Base-by-base conservation (phyloP, 345 rosid genomes). In the Lumnitzera racemosa region DNA sequence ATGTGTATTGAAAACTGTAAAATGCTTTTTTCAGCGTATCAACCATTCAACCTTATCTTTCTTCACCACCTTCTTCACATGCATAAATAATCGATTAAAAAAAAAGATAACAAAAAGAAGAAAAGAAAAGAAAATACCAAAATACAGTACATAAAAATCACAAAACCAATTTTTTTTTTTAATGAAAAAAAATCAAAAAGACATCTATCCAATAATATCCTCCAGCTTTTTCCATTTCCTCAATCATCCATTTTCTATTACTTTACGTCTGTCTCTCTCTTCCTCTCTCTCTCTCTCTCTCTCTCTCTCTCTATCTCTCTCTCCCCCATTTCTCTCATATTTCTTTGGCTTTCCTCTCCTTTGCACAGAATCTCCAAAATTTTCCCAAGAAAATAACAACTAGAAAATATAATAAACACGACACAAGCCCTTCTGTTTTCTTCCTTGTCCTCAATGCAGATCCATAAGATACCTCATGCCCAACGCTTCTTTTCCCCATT, bases 191-290 rank as follows among this genome's bases (percentile, higher is more conserved):
- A 61, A 41, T 27, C 1, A 12, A 49, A 49, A 49, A 49, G 20
- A 49, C 7, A 49, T 14, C 15, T n/a, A 47, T 23, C 59, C 63
- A 64, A 49, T 65, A 25, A 24, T 25, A 57, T 46, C 43, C 15
- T 27, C 16, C 62, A 15, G 11, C 29, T n/a, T 7, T 49, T 15
- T 16, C 53, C 36, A 55, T 4, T 63, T 59, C 46, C 41, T 50
- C 65, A 66, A 55, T 60, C 77, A 12, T 56, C 70, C 67, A 31
- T 20, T 73, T 57, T 61, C 47, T 52, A 31, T 17, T 20, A 41
- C 17, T 15, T 51, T 57, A 41, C 53, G 56, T 43, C 57, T 61
- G 49, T 46, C 47, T 16, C 12, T 58, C 23, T 62, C 15, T 43
- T 53, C 47, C 51, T 46, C 56, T 23, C 23, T 20, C 16, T 51